These are phyloP conservation scores for Panicum miliaceum DNA, from an alignment of 176 grass and related monocot species.

Conservation along the genomic window DNA sequence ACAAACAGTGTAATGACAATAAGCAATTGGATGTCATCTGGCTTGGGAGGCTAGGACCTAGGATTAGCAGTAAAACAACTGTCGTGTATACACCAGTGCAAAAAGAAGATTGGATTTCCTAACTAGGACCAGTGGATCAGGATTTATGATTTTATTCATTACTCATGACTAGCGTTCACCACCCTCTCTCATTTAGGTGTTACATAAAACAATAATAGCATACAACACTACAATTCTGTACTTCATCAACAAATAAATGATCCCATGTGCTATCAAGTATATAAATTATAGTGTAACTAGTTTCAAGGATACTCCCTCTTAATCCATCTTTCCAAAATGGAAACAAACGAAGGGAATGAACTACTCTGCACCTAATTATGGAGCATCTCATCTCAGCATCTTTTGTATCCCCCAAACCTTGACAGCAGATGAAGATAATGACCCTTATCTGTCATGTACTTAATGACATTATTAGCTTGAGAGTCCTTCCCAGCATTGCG, in stretches of 20 bases:
- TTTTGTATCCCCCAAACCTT: slow-evolving; percentile 82
- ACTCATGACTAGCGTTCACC: neutral
- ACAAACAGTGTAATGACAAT: neutral
- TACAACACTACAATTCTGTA: slow-evolving; percentile 42
- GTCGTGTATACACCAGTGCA: neutral
- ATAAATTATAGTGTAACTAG: slow-evolving; percentile 6
- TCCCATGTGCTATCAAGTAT: slow-evolving; percentile 35
- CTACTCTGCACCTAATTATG: slow-evolving; percentile 29
- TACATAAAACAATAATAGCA: slow-evolving; percentile 13
- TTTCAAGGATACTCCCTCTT: slow-evolving; percentile 32
- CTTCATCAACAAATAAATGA: slow-evolving; percentile 41
- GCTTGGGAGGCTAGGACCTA: neutral
- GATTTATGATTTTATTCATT: slow-evolving; percentile 22
- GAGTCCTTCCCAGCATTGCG: slow-evolving; percentile 71
- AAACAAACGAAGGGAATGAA: slow-evolving; percentile 42
- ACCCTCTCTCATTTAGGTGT: slow-evolving; percentile 14
- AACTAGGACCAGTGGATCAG: slow-evolving; percentile 10
- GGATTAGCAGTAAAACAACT: neutral
- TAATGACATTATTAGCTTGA: slow-evolving; percentile 84
- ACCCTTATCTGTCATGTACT: slow-evolving; percentile 85
- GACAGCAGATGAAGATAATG: slow-evolving; percentile 93
- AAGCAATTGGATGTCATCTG: neutral
- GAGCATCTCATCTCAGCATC: slow-evolving; percentile 58
- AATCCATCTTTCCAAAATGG: slow-evolving; percentile 35
- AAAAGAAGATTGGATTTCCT: neutral